Conservation (phyloP, 2,329 filamentous ascomycete genomes). For the Apiospora marii region DNA sequence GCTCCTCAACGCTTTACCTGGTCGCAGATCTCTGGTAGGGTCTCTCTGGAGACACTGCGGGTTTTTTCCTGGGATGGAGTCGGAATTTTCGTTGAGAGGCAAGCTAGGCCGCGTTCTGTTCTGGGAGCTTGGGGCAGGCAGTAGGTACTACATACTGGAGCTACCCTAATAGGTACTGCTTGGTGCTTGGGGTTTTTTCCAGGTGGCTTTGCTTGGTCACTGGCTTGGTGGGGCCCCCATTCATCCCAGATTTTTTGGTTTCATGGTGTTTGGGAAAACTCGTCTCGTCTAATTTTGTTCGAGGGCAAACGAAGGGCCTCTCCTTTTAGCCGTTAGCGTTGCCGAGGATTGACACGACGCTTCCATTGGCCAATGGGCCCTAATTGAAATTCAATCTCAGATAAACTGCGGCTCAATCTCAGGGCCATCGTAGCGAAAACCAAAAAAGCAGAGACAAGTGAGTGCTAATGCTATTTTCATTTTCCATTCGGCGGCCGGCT, state of each 20-base stretch:
- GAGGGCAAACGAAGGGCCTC: background rate
- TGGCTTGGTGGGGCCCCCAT: background rate
- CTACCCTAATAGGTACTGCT: too few species aligned
- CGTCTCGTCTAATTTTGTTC: constrained; percentile 17
- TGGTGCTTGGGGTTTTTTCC: too few species aligned
- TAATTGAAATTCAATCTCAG: constrained; percentile 10
- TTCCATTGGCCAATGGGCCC: constrained; percentile 8
- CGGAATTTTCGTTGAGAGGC: constrained; percentile 14
- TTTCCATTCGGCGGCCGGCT: background rate
- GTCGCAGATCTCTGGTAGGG: constrained; percentile 15
- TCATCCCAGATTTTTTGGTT: background rate
- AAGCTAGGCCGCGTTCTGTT: background rate
- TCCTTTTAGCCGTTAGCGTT: constrained; percentile 4
- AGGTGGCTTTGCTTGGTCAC: background rate
- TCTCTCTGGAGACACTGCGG: constrained; percentile 8
- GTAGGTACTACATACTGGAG: too few species aligned
- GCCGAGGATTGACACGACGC: constrained; percentile 5
- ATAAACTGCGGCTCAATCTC: constrained; percentile 20
- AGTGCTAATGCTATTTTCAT: background rate
- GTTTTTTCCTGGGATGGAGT: constrained; percentile 12
- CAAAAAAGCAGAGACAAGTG: background rate
- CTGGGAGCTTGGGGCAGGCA: too few species aligned
- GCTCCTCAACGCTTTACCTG: constrained; percentile 21
- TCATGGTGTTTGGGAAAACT: constrained; percentile 10
- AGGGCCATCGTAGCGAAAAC: background rate